phyloP scores from a whole-genome alignment of 202 grass and related monocot species.

The Schoenoplectus triqueter region DNA sequence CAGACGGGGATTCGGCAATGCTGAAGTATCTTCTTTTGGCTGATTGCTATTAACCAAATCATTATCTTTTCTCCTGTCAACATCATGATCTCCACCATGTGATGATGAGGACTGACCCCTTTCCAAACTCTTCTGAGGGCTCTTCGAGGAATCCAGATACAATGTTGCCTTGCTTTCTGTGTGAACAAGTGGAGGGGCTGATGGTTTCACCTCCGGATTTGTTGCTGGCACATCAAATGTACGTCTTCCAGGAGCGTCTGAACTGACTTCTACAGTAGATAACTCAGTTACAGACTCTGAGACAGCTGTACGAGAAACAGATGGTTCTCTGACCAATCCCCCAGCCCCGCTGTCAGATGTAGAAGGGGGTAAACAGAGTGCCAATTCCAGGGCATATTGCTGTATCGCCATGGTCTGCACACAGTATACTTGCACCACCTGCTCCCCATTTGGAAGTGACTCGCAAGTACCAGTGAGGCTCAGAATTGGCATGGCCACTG shows the following conservation, averaged over 20 bases:
- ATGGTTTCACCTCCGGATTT: conserved; percentile 51
- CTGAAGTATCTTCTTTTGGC: conserved; percentile 46
- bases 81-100: conserved; percentile 53
- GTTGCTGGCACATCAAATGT: conserved; percentile 50
- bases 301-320: conserved; percentile 49
- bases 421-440: conserved; percentile 90
- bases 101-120: conserved; percentile 50
- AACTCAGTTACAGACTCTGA: conserved; percentile 42
- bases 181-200: conserved; percentile 45
- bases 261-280: conserved; percentile 39
- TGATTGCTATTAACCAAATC: conserved; percentile 38
- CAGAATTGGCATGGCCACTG: conserved; percentile 94
- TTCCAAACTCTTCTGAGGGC: conserved; percentile 51
- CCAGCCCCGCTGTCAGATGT: conserved; percentile 45
- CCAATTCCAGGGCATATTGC: conserved; percentile 82
- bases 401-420: conserved; percentile 98
- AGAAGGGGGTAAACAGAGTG: conserved; percentile 71
- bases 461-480: conserved; percentile 82
- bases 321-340: conserved; percentile 49
- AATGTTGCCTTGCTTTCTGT: conserved; percentile 50
- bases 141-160: conserved; percentile 49
- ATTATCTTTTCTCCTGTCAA: conserved; percentile 49
- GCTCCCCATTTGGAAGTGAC: conserved; percentile 56
- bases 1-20: conserved; percentile 52
- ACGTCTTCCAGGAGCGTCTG: conserved; percentile 31